A percentile compares a stretch with the other conserved stretches of the same genome.
Evolutionary conservation across 805 yeast genomes (phyloP).

Genomic region (Zygoascus biomembranicola): DNA sequence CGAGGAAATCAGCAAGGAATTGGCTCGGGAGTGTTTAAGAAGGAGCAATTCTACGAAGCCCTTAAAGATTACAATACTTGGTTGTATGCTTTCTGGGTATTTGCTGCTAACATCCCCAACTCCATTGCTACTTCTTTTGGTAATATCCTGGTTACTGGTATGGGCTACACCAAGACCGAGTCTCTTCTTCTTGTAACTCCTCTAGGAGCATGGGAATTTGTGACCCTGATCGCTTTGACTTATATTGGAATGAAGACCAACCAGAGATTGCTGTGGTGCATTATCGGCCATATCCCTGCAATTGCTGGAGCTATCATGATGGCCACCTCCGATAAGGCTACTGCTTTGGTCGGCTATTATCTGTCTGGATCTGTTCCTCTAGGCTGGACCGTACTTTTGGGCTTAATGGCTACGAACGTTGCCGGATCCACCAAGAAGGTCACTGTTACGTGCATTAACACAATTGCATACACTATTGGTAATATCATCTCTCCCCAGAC

Average conservation of each 20-base stretch:
- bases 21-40: constrained; percentile 33
- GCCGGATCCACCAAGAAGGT: constrained; percentile 68
- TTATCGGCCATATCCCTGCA: constrained; percentile 43
- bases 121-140: constrained; percentile 6
- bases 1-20: constrained; percentile 36
- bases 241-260: constrained; percentile 8
- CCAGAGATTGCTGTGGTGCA: constrained; percentile 28
- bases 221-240: constrained; percentile 25
- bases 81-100: constrained; percentile 15
- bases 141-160: constrained; percentile 32
- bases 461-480: constrained; percentile 61
- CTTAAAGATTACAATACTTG: constrained; percentile 34
- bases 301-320: constrained; percentile 36
- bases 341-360: constrained; percentile 35
- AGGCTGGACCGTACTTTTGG: constrained; percentile 34
- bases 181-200: constrained; percentile 38
- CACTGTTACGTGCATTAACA: constrained; percentile 46
- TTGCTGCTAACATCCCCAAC: constrained; percentile 15
- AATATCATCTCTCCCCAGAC: constrained; percentile 68
- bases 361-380: constrained; percentile 29
- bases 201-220: constrained; percentile 43
- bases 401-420: constrained; percentile 37
- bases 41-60: constrained; percentile 38
- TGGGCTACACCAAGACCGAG: constrained; percentile 19
- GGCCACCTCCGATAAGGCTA: constrained; percentile 34